phyloP scores from a whole-genome alignment of 345 rosid genomes.

The Acer saccharum region DNA sequence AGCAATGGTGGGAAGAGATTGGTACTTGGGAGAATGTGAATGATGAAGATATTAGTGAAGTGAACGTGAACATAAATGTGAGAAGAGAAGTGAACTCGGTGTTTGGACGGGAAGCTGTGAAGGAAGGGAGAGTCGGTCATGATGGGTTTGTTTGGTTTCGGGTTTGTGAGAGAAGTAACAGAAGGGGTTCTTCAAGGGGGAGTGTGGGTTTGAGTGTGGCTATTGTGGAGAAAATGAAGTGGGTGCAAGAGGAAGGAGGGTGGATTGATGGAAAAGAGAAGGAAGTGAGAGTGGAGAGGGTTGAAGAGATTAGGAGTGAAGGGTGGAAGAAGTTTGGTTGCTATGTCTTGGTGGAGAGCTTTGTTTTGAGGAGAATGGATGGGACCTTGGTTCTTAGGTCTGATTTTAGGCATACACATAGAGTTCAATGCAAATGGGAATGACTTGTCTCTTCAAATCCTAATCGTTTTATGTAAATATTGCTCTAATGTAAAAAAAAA shows the following conservation, averaged over 20 bases:
- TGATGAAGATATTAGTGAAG: conserved; percentile 19
- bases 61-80: conserved; percentile 39
- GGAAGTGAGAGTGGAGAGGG: conserved; percentile 55
- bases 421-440: conserved; percentile 36
- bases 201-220: conserved; percentile 57
- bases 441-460: not conserved
- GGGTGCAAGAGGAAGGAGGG: conserved; percentile 71
- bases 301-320: conserved; percentile 34
- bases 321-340: conserved; percentile 41
- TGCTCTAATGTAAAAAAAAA: too few species aligned
- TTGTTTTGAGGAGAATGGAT: conserved; percentile 53
- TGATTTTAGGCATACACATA: conserved; percentile 46
- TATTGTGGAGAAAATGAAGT: conserved; percentile 71
- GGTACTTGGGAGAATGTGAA: conserved; percentile 37
- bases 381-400: conserved; percentile 38
- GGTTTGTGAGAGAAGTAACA: conserved; percentile 20
- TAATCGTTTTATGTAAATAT: too few species aligned
- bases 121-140: conserved; percentile 27
- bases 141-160: conserved; percentile 65
- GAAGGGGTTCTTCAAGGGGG: conserved; percentile 1
- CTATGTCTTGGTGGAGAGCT: conserved; percentile 54
- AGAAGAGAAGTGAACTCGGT: conserved; percentile 44
- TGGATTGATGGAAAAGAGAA: conserved; percentile 53
- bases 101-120: conserved; percentile 48
- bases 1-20: conserved; percentile 74